Percentiles rank a stretch among this genome's conserved stretches.
phyloP scores from a whole-genome alignment of 305 asterid genomes.

The Petunia hybrid region DNA sequence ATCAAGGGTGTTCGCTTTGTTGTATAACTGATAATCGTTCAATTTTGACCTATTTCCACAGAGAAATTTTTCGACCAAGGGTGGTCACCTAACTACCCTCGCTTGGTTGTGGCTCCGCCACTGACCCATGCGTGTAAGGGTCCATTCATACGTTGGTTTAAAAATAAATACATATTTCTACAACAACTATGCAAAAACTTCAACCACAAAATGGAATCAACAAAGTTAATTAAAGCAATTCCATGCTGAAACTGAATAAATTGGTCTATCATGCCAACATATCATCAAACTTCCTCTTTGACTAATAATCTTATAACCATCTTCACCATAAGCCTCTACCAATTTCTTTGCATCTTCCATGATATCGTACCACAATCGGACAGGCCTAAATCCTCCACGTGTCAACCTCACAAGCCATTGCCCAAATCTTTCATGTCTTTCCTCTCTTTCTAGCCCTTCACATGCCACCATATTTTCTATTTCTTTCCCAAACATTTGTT shows the following conservation, averaged over 20 bases:
- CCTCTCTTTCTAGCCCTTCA: slow-evolving; percentile 61
- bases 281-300: slow-evolving; percentile 58
- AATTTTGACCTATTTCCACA: no score
- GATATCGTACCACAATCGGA: slow-evolving; percentile 52
- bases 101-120: no score
- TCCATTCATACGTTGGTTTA: no score
- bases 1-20: no score
- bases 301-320: slow-evolving; percentile 47
- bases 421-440: slow-evolving; percentile 56
- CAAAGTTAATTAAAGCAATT: background rate
- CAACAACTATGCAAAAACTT: background rate
- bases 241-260: slow-evolving; percentile 72
- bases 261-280: slow-evolving; percentile 73
- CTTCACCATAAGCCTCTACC: slow-evolving; percentile 42
- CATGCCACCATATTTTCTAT: slow-evolving; percentile 60
- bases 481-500: slow-evolving; percentile 64
- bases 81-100: no score
- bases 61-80: no score
- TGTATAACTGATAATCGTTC: no score
- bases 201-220: background rate
- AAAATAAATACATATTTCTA: background rate
- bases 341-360: slow-evolving; percentile 55
- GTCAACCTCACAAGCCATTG: slow-evolving; percentile 52
- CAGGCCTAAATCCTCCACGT: slow-evolving; percentile 53
- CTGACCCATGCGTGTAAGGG: no score